Percentiles rank a stretch among this genome's conserved stretches.
phyloP scores from a whole-genome alignment of 2,329 filamentous ascomycete species.

The Thielaviopsis cerberus region DNA sequence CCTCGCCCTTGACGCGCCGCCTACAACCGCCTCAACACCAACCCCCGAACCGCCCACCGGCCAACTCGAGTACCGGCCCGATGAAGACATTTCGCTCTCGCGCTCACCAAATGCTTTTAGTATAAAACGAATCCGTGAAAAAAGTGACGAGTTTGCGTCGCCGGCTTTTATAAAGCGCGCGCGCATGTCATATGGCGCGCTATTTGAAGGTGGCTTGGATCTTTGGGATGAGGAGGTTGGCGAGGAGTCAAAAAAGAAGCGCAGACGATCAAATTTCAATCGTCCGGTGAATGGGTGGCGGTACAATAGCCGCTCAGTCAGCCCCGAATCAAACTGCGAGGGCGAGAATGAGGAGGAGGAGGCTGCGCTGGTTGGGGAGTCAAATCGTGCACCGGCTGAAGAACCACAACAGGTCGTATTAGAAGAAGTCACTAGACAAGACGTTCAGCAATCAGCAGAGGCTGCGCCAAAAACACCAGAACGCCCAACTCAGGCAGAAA shows the following conservation, averaged over 20 bases:
- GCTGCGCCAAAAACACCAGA: neutral
- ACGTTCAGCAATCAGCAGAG: too few species aligned
- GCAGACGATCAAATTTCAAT: constrained; percentile 20
- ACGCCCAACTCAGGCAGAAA: neutral
- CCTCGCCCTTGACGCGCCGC: neutral
- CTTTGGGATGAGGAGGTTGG: constrained; percentile 46
- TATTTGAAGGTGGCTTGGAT: constrained; percentile 46
- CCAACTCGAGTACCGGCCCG: neutral
- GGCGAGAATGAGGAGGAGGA: constrained; percentile 15
- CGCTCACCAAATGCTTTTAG: neutral
- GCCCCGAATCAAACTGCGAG: constrained; percentile 38
- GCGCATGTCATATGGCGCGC: constrained; percentile 48
- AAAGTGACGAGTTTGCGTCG: constrained; percentile 45
- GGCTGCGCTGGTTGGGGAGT: constrained; percentile 7
- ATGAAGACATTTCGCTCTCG: neutral
- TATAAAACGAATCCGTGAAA: constrained; percentile 16
- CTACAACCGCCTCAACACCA: constrained; percentile 12
- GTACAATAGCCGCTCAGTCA: constrained; percentile 52
- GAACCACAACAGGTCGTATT: too few species aligned
- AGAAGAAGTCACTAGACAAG: too few species aligned
- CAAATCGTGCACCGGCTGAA: too few species aligned
- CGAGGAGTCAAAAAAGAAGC: constrained; percentile 28
- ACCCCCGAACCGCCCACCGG: constrained; percentile 2
- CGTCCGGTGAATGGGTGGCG: constrained; percentile 53
- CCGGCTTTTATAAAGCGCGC: constrained; percentile 63